phyloP scores from a whole-genome alignment of 352 stramenopile genomes.

The Phytopythium aichiense region DNA sequence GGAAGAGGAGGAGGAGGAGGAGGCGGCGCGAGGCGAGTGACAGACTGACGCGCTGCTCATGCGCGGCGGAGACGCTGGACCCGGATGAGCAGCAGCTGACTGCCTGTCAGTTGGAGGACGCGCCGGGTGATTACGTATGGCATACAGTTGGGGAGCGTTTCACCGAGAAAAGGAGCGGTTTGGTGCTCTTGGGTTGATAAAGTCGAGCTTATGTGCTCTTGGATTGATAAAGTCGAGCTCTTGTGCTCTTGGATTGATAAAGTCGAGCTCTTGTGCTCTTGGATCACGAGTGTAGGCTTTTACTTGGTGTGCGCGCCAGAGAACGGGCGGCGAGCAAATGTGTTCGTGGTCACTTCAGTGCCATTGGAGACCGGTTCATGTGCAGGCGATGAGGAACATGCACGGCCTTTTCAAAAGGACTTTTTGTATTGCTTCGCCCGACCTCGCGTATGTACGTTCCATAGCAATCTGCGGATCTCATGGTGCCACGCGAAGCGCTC shows the following conservation, averaged over 20 bases:
- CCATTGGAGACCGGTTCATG: no score
- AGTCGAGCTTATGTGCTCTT: background rate
- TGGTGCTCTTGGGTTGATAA: background rate
- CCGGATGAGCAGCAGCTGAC: background rate
- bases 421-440: no score
- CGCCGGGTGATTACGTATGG: background rate
- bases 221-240: background rate
- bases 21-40: background rate
- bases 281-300: background rate
- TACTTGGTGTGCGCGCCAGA: background rate
- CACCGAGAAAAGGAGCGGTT: background rate
- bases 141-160: background rate
- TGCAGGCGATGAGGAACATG: no score
- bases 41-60: conserved; percentile 1
- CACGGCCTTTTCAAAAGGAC: no score
- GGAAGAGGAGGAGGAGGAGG: background rate
- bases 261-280: background rate
- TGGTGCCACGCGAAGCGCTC: no score
- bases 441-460: no score
- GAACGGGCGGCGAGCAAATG: no score
- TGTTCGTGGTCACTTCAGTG: no score
- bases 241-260: background rate
- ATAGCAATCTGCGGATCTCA: no score
- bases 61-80: background rate
- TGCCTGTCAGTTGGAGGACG: background rate